These are phyloP conservation scores for Ascochyta pisi DNA, from an alignment of 2,329 filamentous ascomycete genomes.

Conservation along the genomic window DNA sequence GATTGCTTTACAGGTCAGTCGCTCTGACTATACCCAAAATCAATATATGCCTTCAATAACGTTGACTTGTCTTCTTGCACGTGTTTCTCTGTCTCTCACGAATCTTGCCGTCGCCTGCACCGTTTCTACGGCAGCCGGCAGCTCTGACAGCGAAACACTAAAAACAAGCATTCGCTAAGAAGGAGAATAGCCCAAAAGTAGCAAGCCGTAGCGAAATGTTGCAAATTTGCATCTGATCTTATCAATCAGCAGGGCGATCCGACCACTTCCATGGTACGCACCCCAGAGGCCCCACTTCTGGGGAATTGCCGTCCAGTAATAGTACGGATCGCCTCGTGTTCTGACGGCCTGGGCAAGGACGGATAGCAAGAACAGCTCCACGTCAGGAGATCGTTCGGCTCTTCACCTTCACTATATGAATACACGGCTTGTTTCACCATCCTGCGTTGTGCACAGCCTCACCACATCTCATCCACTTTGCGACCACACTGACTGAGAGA, in stretches of 20 bases:
- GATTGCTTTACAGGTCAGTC: slow-evolving; percentile 1
- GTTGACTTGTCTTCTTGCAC: neutral
- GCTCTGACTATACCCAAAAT: slow-evolving; percentile 6
- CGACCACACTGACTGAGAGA: neutral
- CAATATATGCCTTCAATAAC: neutral
- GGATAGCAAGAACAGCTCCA: neutral
- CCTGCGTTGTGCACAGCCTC: neutral
- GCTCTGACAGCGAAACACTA: neutral
- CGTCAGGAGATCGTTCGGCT: slow-evolving; percentile 1
- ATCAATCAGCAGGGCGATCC: neutral
- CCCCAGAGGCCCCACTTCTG: slow-evolving; percentile 7
- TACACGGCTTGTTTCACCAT: neutral
- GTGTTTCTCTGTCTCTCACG: no score
- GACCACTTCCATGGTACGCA: slow-evolving; percentile 10
- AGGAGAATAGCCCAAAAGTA: neutral
- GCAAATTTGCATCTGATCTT: slow-evolving; percentile 15
- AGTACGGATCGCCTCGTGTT: slow-evolving; percentile 7
- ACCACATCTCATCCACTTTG: neutral
- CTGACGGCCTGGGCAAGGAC: neutral
- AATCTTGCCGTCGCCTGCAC: neutral
- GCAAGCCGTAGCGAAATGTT: slow-evolving; percentile 7
- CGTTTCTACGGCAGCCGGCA: neutral
- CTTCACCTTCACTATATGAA: slow-evolving; percentile 5
- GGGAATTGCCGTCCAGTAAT: slow-evolving; percentile 5
- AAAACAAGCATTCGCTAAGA: slow-evolving; percentile 7